Evolutionary conservation across 169 alveolate species (phyloP), one percentile per base, ranked within the genome.

Genomic region (Eimeria mitis): DNA sequence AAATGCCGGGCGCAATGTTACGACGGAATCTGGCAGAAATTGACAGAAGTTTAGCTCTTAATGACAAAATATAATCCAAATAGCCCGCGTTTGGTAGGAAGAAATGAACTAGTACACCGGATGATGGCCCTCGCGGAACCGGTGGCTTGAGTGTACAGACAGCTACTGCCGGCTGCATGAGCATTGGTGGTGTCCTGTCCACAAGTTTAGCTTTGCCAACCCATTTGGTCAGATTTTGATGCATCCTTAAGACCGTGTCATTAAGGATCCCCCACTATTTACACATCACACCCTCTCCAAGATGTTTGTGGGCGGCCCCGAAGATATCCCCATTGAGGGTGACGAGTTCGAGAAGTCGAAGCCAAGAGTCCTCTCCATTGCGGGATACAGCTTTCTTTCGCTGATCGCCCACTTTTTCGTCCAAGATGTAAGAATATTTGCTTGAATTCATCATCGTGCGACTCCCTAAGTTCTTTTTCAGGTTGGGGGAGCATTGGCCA

Each of bases 241-340:
- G 76, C 84, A 68, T 47, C 71, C 85, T 63, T 49, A 31, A 68
- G 83, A 65, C 65, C n/a, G 94, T 34, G 54, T 37, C 71, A 8
- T 21, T 40, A 49, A 40, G 68, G 84, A 47, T 70, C 85, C 84
- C 83, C 83, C 84, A 34, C 54, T 88, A 42, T 42, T 44, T 37
- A 70, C 59, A 13, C 52, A 37, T 70, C 68, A 40, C 75, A 42
- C 85, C 40, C 37, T 47, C 47, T 65, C 71, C 28, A 68, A 31
- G 49, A 88, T 88, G 94, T 88, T 88, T 44, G 83, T 88, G 71
- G 94, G 94, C 65, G 96, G 94, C 59, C 73, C 88, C 31, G 96
- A 92, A 16, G 96, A 92, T 31, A 79, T 92, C 75, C 94, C 96
- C 63, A 92, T 92, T 68, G 96, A 92, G 96, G 96, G 96, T 9